These are phyloP conservation scores for Bjerkandera adusta DNA, from an alignment of 1,284 basidiomycete species.

Conservation along the genomic window DNA sequence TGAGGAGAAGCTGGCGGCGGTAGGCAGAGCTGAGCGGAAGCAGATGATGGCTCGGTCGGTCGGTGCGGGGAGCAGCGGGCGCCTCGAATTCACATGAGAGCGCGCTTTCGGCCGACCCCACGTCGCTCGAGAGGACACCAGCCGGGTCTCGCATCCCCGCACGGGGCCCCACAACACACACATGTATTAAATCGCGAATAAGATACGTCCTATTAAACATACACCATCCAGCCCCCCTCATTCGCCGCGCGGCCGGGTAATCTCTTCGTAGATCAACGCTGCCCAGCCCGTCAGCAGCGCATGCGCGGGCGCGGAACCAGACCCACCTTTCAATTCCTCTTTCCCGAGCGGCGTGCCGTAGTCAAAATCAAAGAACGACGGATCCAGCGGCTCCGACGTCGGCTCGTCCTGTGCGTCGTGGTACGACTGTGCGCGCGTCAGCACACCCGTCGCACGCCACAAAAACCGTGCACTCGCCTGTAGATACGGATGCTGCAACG, in stretches of 20 bases:
- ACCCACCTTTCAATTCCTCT: conserved; percentile 68
- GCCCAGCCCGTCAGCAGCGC: conserved; percentile 16
- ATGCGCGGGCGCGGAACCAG: conserved; percentile 1
- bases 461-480: conserved; percentile 43
- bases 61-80: conserved; percentile 4
- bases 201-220: conserved; percentile 1
- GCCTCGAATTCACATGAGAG: conserved; percentile 10
- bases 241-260: conserved; percentile 31
- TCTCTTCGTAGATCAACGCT: conserved; percentile 62
- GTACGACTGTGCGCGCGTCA: conserved; percentile 57
- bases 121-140: background rate
- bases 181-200: conserved; percentile 2
- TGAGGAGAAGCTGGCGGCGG: background rate
- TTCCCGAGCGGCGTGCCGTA: conserved; percentile 65
- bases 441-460: background rate
- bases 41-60: conserved; percentile 11
- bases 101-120: conserved; percentile 13
- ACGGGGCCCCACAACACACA: background rate
- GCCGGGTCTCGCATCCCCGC: background rate
- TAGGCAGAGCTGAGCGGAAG: conserved; percentile 11
- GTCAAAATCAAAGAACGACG: conserved; percentile 91
- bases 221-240: background rate
- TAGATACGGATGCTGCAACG: conserved; percentile 91
- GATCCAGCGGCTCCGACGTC: conserved; percentile 73
- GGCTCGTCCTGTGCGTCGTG: conserved; percentile 91